Evolutionary conservation across 371 early-diverging fungal genomes (phyloP).

Genomic region (Cokeromyces recurvatus): DNA sequence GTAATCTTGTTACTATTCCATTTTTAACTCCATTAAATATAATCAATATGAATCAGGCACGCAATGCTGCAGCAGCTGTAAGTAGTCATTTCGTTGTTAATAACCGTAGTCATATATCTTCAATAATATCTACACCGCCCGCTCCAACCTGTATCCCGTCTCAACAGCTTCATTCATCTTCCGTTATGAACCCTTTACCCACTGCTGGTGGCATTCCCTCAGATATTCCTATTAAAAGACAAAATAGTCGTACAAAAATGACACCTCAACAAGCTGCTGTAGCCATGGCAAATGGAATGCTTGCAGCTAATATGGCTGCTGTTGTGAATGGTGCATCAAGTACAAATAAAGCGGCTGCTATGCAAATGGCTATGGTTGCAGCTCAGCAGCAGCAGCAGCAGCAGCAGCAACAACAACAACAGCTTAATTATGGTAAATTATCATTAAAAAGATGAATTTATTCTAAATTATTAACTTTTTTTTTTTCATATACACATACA

Average conservation of each 20-base stretch:
- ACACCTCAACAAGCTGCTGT: conserved; percentile 43
- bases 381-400: conserved; percentile 22
- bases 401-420: conserved; percentile 15
- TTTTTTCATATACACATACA: too few relatives aligned
- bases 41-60: conserved; percentile 13
- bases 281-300: conserved; percentile 46
- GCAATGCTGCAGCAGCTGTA: conserved; percentile 9
- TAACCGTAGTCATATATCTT: not conserved
- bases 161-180: not conserved
- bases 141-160: not conserved
- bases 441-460: too few relatives aligned
- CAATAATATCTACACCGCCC: not conserved
- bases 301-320: conserved; percentile 44
- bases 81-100: too few relatives aligned
- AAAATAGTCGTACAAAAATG: conserved; percentile 34
- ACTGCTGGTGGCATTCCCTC: too few relatives aligned
- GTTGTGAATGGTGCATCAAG: conserved; percentile 22
- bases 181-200: not conserved
- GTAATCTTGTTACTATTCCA: conserved; percentile 41
- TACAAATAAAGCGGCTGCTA: conserved; percentile 27
- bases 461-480: too few relatives aligned
- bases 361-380: conserved; percentile 34
- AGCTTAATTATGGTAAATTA: conserved; percentile 5
- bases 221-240: conserved; percentile 30
- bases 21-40: conserved; percentile 30